Evolutionary conservation across 1,284 basidiomycete genomes (phyloP).

Genomic region (Boletus subluridellus): DNA sequence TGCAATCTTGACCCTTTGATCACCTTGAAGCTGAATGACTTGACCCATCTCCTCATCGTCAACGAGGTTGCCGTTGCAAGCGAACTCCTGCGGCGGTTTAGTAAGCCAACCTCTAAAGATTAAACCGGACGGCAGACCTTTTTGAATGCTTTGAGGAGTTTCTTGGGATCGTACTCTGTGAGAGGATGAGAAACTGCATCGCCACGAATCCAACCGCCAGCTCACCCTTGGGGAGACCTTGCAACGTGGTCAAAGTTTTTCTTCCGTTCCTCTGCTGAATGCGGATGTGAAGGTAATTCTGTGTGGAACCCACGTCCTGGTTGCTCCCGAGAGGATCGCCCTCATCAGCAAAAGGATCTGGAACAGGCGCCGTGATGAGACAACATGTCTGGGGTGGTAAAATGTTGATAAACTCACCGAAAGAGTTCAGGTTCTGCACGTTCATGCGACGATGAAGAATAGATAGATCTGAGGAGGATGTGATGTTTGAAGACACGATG

Average conservation of each 20-base stretch:
- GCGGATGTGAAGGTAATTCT: slow-evolving; percentile 92
- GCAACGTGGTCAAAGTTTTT: slow-evolving; percentile 97
- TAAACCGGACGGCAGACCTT: slow-evolving; percentile 54
- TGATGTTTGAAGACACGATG: slow-evolving; percentile 36
- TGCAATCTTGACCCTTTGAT: slow-evolving; percentile 91
- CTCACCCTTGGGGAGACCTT: slow-evolving; percentile 91
- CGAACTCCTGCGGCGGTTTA: slow-evolving; percentile 73
- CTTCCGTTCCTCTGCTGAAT: slow-evolving; percentile 99
- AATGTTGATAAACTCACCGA: slow-evolving; percentile 50
- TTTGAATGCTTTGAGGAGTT: slow-evolving; percentile 98
- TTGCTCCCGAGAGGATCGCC: slow-evolving; percentile 72
- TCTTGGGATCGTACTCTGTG: slow-evolving; percentile 95
- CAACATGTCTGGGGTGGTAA: slow-evolving; percentile 27
- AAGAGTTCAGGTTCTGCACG: slow-evolving; percentile 83
- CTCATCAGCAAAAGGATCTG: slow-evolving; percentile 94
- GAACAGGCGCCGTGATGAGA: slow-evolving; percentile 13
- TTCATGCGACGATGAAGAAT: slow-evolving; percentile 72
- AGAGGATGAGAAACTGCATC: slow-evolving; percentile 14
- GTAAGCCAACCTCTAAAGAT: slow-evolving; percentile 5
- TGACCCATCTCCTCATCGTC: slow-evolving; percentile 96
- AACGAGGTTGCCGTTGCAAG: slow-evolving; percentile 97
- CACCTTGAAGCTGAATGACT: slow-evolving; percentile 98
- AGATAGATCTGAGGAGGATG: slow-evolving; percentile 45
- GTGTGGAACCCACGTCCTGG: slow-evolving; percentile 77
- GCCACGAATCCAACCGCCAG: slow-evolving; percentile 5